Base-by-base conservation (phyloP, 352 stramenopile species). In the Phytophthora pini region DNA sequence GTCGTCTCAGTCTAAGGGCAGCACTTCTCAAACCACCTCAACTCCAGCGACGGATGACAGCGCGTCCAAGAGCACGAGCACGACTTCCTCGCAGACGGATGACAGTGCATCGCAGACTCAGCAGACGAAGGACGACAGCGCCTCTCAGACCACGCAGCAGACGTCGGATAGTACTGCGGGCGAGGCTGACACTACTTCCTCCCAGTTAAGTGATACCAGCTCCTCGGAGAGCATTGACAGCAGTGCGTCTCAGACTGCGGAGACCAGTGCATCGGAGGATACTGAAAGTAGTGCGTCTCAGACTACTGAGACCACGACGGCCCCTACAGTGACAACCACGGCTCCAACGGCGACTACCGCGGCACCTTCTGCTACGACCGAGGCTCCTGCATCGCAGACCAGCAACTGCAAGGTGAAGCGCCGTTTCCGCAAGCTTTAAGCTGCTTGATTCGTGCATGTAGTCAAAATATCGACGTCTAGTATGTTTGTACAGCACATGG, bases 331-430 rank as follows among this genome's bases (percentile, higher is more conserved):
- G 2, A 39, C 49, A 10, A 68, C 65, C 10, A 54, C 59, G 3
- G 53, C 58, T 5, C 56, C 65, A 27, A 53, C 24, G n/a, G 36
- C 22, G 4, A 27, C 38, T 7, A 58, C 50, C 10, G 44, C 50
- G 2, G 39, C 64, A 10, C 49, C 65, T 2, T 34, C 15, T 41
- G 22, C 27, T 45, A 51, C 39, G 29, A 67, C 49, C 15, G 57
- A 62, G 5, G 29, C 57, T 22, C 57, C 64, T 26, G 15, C 26
- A 22, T 9, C 56, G 3, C 48, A 65, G 39, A 54, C 55, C 10
- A 66, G 49, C 57, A 73, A 69, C 34, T 73, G 65, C 52, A 73
- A 73, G 65, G 46, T 73, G 31, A 69, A 45, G 26, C 65, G 65
- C 20, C 65, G 65, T 34, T 26, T 69, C 10, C 59, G 65, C 26